A percentile compares a stretch with the other conserved stretches of the same genome.
These are phyloP conservation scores for Erigeron canadensis DNA, from an alignment of 129 eudicot genomes.

Conservation along the genomic window DNA sequence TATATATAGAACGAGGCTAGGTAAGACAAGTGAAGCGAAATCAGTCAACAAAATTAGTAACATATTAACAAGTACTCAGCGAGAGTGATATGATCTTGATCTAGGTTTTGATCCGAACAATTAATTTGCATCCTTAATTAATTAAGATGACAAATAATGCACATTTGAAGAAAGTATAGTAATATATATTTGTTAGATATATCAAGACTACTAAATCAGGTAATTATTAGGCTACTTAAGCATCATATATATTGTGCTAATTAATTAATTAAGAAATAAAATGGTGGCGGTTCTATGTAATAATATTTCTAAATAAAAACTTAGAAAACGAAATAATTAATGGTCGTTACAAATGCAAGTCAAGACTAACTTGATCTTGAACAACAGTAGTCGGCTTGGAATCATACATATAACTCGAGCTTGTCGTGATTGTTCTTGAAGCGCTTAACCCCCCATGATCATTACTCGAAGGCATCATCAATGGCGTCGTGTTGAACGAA, in stretches of 20 bases:
- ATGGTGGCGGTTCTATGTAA: slow-evolving; percentile 13
- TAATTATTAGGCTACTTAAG: slow-evolving; percentile 18
- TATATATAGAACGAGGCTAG: no score
- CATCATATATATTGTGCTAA: slow-evolving; percentile 21
- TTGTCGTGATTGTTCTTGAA: slow-evolving; percentile 22
- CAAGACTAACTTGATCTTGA: slow-evolving; percentile 94
- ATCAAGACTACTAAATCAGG: slow-evolving; percentile 27
- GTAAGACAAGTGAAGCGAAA: not conserved
- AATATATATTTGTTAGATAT: slow-evolving; percentile 23
- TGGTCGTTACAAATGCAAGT: slow-evolving; percentile 79
- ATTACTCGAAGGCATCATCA: slow-evolving; percentile 22
- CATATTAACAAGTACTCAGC: no score
- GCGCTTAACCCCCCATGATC: slow-evolving; percentile 20
- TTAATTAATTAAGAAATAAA: slow-evolving; percentile 2
- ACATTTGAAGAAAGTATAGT: not conserved
- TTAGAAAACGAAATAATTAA: slow-evolving; percentile 25
- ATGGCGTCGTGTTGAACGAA: slow-evolving; percentile 16
- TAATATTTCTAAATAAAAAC: slow-evolving; percentile 27
- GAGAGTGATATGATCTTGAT: not conserved
- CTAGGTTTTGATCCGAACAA: not conserved
- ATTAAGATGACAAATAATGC: slow-evolving; percentile 7
- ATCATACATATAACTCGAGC: slow-evolving; percentile 46
- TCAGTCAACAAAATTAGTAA: no score
- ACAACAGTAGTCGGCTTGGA: slow-evolving; percentile 45
- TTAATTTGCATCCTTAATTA: slow-evolving; percentile 6